Evolutionary conservation across 495 filamentous ascomycete species (phyloP), one percentile per base, ranked within the genome.

Genomic region (Daldinia loculata): DNA sequence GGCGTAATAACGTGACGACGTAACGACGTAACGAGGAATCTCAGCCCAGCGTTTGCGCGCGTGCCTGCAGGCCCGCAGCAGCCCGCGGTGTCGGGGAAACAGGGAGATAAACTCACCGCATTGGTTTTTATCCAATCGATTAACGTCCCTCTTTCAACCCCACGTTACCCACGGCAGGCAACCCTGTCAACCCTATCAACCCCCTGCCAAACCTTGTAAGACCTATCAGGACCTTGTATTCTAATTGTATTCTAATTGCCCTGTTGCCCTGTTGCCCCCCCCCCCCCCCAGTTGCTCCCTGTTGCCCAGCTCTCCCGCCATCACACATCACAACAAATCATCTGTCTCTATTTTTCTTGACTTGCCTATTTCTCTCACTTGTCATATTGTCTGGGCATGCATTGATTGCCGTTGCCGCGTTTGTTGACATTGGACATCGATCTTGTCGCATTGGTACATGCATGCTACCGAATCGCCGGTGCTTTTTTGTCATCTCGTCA

Each of bases 321-420:
- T 64, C 58, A 63, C 65, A 75, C 30, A 51, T 64, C 58, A 63
- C 65, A 75, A 75, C 66, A 76, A 75, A 71, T 71, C 67, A 67
- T 61, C 24, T 43, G 32, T 67, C 56, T 38, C 6, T 56, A 32
- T 67, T 55, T 56, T 38, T 36, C 51, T 64, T 39, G 30, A 32
- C 52, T 48, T 57, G 52, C 52, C 38, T 70, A 56, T 22, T 22
- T 48, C 43, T 48, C 43, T 59, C 56, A 53, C 66, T 58, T n/a
- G 38, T 66, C 63, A 61, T 50, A 34, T 64, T 64, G 56, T 45
- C 66, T 45, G 52, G 64, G 43, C 64, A 65, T 73, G 73, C 73
- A 75, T 75, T 77, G 72, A 81, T 78, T 63, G 70, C 61, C 67
- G 60, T 66, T 74, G 70, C 69, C 75, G 67, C 71, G 70, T 68